Evolutionary conservation across 2,329 filamentous ascomycete genomes (phyloP).

Genomic region (Diplodia scrobiculata): DNA sequence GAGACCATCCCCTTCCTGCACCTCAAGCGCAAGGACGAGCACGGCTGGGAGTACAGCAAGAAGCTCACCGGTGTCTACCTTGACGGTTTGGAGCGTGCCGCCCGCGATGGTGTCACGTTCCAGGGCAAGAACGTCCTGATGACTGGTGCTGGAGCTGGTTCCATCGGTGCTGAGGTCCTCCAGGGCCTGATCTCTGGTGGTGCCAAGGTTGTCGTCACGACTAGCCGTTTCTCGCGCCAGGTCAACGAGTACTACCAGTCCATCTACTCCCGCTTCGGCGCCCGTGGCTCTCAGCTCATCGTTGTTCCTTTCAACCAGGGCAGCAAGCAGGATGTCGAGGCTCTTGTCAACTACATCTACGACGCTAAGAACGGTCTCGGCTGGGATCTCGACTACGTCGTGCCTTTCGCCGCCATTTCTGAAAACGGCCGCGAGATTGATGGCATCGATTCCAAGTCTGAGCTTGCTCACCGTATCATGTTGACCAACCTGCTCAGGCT

Average conservation of each 20-base stretch:
- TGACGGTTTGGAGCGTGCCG: conserved; percentile 86
- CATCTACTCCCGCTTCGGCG: conserved; percentile 94
- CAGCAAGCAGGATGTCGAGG: conserved; percentile 96
- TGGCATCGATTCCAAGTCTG: conserved; percentile 92
- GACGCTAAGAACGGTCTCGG: conserved; percentile 93
- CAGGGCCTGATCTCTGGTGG: conserved; percentile 95
- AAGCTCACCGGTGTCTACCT: conserved; percentile 93
- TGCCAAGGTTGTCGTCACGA: conserved; percentile 95
- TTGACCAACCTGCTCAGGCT: conserved; percentile 93
- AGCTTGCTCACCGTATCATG: conserved; percentile 98
- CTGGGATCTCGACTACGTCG: conserved; percentile 95
- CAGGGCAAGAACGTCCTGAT: conserved; percentile 94
- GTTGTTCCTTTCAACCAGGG: conserved; percentile 99
- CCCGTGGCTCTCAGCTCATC: conserved; percentile 91
- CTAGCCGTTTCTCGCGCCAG: conserved; percentile 91
- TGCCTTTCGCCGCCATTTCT: conserved; percentile 95
- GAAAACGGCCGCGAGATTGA: conserved; percentile 98
- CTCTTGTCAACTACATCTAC: conserved; percentile 93
- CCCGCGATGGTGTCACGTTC: conserved; percentile 84
- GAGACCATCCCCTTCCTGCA: conserved; percentile 98
- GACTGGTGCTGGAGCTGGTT: conserved; percentile 96
- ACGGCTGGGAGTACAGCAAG: conserved; percentile 99
- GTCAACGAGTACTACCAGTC: conserved; percentile 99
- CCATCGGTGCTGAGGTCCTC: conserved; percentile 94
- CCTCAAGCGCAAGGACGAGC: conserved; percentile 87